These are phyloP conservation scores for Rubroshorea leprosula DNA, from an alignment of 345 rosid species.

Conservation along the genomic window DNA sequence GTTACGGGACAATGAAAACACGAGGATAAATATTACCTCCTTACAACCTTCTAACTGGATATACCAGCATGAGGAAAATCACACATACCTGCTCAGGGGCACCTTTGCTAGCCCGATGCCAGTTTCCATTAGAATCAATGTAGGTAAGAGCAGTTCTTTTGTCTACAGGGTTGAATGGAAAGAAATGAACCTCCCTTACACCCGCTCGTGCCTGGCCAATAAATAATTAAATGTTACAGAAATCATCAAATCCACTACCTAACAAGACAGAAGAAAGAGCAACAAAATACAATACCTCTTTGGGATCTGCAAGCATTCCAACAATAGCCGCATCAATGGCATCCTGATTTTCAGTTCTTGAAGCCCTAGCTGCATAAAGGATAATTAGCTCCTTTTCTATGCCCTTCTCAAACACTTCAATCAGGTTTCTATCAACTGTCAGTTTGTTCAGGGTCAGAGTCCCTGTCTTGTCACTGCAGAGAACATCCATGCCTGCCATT, in stretches of 20 bases:
- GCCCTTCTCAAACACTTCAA: conserved; percentile 72
- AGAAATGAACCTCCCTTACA: conserved; percentile 67
- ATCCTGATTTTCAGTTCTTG: conserved; percentile 83
- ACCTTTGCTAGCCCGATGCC: conserved; percentile 91
- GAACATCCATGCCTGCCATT: conserved; percentile 96
- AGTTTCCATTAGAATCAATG: conserved; percentile 60
- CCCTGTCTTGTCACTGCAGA: conserved; percentile 92
- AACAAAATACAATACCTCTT: conserved; percentile 44
- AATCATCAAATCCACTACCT: neutral
- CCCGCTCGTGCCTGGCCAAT: conserved; percentile 69
- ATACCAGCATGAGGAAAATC: neutral
- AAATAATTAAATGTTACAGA: neutral
- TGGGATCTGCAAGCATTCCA: conserved; percentile 96
- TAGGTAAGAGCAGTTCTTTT: conserved; percentile 92
- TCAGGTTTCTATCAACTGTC: conserved; percentile 59
- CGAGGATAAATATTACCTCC: neutral
- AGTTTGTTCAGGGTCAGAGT: conserved; percentile 82
- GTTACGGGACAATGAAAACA: conserved; percentile 14
- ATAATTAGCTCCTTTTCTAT: conserved; percentile 64
- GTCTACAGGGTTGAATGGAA: conserved; percentile 89
- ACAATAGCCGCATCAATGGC: conserved; percentile 91
- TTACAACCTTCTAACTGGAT: neutral
- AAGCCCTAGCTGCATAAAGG: conserved; percentile 86
- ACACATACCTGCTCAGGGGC: conserved; percentile 81
- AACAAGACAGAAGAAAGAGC: neutral